A percentile compares a stretch with the other conserved stretches of the same genome.
Conservation (phyloP, 163 green algal species). For the Smithsoniella earleae region DNA sequence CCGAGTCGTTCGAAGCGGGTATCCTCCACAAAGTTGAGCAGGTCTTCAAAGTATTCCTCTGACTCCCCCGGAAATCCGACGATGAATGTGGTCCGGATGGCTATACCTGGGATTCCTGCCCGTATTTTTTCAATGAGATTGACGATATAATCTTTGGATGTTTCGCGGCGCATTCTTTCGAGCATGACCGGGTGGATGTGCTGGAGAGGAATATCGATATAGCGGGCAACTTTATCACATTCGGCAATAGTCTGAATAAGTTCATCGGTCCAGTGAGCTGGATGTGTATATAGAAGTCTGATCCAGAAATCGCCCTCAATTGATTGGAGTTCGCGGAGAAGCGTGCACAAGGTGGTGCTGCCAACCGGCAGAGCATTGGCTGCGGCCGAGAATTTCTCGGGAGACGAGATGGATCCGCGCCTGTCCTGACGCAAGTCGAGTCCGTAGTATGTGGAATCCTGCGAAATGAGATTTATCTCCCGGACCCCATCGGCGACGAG, state of each 20-base stretch:
- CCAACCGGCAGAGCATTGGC: no score
- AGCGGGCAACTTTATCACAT: constrained; percentile 85
- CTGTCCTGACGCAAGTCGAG: no score
- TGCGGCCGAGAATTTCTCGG: no score
- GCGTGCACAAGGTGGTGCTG: no score
- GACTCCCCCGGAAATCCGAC: constrained; percentile 68
- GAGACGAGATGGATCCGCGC: no score
- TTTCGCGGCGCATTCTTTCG: constrained; percentile 77
- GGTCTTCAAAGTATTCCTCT: constrained; percentile 63
- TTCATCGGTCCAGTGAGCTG: constrained; percentile 76
- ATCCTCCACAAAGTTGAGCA: constrained; percentile 52
- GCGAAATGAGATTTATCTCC: constrained; percentile 84
- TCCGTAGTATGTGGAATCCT: constrained; percentile 87
- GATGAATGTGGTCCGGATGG: constrained; percentile 82
- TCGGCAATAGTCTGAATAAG: constrained; percentile 78
- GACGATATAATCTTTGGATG: constrained; percentile 48
- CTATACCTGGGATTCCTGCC: constrained; percentile 65
- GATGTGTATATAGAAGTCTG: constrained; percentile 80
- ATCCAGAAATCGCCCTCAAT: constrained; percentile 73
- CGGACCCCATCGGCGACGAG: constrained; percentile 61
- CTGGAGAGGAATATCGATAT: constrained; percentile 93
- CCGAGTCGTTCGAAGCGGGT: constrained; percentile 76
- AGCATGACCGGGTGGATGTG: constrained; percentile 83
- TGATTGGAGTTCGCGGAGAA: constrained; percentile 63
- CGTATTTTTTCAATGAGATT: constrained; percentile 67